phyloP scores from a whole-genome alignment of 768 basidiomycete species.

The Lactarius evosmus region DNA sequence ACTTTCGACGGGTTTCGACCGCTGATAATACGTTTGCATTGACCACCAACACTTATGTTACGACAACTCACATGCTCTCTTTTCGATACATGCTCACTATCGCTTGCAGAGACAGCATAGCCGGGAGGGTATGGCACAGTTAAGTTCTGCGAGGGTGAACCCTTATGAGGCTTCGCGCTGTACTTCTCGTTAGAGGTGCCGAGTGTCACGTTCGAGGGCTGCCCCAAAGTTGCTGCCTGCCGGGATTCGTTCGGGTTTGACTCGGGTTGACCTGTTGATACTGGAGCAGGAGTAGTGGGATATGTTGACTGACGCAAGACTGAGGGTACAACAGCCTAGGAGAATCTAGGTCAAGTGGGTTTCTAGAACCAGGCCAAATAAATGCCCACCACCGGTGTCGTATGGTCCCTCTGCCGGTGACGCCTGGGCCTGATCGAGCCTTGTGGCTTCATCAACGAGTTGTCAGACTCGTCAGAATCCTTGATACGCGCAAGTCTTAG shows the following conservation, averaged over 20 bases:
- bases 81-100: constrained; percentile 23
- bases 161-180: constrained; percentile 14
- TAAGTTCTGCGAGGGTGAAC: constrained; percentile 23
- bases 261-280: constrained; percentile 5
- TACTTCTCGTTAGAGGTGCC: constrained; percentile 5
- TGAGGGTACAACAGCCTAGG: constrained; percentile 13
- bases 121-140: constrained; percentile 28
- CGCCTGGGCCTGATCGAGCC: constrained; percentile 20
- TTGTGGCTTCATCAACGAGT: constrained; percentile 21
- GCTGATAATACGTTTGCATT: constrained; percentile 14
- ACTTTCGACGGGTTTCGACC: constrained; percentile 16
- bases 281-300: not conserved
- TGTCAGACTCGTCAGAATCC: constrained; percentile 29
- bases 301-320: constrained; percentile 20
- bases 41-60: not conserved
- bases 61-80: constrained; percentile 24
- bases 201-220: constrained; percentile 1
- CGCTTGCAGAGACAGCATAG: constrained; percentile 29
- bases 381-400: constrained; percentile 4
- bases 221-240: constrained; percentile 1
- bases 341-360: constrained; percentile 6
- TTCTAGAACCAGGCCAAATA: not conserved
- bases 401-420: constrained; percentile 20
- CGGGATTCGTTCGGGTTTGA: constrained; percentile 9
- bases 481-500: constrained; percentile 26